Evolutionary conservation across 495 filamentous ascomycete species (phyloP), one percentile per base, ranked within the genome.

Genomic region (Coniosporium apollinis): DNA sequence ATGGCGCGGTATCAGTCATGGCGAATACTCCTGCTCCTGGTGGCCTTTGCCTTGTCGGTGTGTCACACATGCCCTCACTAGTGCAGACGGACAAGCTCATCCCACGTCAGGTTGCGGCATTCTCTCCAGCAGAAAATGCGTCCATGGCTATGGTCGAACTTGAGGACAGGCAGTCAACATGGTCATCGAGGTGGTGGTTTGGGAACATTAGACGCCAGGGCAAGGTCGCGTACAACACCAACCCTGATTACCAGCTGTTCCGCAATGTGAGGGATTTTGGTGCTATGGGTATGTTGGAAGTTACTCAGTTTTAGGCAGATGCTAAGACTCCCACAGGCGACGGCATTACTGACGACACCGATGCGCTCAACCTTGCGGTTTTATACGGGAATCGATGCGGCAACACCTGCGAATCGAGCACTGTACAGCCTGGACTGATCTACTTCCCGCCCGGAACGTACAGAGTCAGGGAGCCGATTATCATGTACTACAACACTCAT

Each of bases 311-410:
- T 9, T 9, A 17, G n/a, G 13, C 31, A 16, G 6, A 14, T n/a
- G 9, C 32, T 3, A 19, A 14, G 44, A 39, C 43, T 38, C 33
- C 38, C 22, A 36, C 41, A 65, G 76, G 76, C 51, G 79, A 89
- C 38, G 84, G 84, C 18, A 54, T 63, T 1, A 82, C 78, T 3
- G 85, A 94, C 54, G 85, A 93, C 50, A 87, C 82, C 1, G 74
- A 53, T 13, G 83, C 85, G n/a, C 89, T 94, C 65, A 92, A 93
- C 59, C 56, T 64, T 39, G 86, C 86, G 20, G 82, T 93, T 41
- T 60, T 70, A 7, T 70, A 74, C 30, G 82, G 82, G 17, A 64
- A 66, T 37, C 82, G 86, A 14, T 94, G 86, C 48, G 80, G 74
- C 28, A 50, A 64, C 45, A 68, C 72, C 34, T 94, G 86, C 51